A percentile compares a stretch with the other conserved stretches of the same genome.
Conservation (phyloP, 2,329 filamentous ascomycete genomes). For the Arthroderma sp. region DNA sequence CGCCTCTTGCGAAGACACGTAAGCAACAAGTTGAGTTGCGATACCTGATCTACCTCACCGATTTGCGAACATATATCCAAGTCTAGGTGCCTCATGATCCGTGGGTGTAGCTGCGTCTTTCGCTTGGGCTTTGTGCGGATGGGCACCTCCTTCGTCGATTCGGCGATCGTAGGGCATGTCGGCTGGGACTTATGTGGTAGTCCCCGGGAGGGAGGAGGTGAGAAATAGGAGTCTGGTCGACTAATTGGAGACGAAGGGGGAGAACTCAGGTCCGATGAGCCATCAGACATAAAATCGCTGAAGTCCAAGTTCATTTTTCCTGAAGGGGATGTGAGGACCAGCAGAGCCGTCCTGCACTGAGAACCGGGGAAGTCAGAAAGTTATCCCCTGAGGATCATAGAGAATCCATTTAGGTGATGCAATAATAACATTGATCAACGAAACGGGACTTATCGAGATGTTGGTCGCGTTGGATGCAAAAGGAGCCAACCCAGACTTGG, state of each 20-base stretch:
- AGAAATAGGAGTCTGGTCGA: constrained; percentile 27
- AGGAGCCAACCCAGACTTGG: too few species aligned
- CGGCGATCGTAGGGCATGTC: constrained; percentile 24
- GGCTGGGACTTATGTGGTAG: constrained; percentile 16
- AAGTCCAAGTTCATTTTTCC: too few species aligned
- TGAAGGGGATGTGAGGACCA: too few species aligned
- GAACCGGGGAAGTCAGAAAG: too few species aligned
- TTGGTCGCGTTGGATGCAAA: too few species aligned
- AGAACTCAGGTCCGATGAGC: constrained; percentile 31
- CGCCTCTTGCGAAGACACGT: constrained; percentile 71
- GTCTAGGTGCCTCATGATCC: constrained; percentile 73
- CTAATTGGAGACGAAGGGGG: constrained; percentile 26
- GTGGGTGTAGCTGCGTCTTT: constrained; percentile 50
- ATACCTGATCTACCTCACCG: constrained; percentile 38
- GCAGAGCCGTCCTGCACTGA: too few species aligned
- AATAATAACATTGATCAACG: too few species aligned
- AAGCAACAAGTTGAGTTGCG: constrained; percentile 56
- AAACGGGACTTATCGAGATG: too few species aligned
- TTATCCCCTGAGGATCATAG: too few species aligned
- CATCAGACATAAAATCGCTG: constrained; percentile 16
- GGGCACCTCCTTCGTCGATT: constrained; percentile 43
- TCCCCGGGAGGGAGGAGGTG: constrained; percentile 32
- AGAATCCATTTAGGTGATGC: too few species aligned
- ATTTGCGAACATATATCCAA: constrained; percentile 32
- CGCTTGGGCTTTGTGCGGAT: constrained; percentile 61